Percentiles rank a stretch among this genome's conserved stretches.
Evolutionary conservation across 257 asterid genomes (phyloP).

Genomic region (Primulina huaijiensis): DNA sequence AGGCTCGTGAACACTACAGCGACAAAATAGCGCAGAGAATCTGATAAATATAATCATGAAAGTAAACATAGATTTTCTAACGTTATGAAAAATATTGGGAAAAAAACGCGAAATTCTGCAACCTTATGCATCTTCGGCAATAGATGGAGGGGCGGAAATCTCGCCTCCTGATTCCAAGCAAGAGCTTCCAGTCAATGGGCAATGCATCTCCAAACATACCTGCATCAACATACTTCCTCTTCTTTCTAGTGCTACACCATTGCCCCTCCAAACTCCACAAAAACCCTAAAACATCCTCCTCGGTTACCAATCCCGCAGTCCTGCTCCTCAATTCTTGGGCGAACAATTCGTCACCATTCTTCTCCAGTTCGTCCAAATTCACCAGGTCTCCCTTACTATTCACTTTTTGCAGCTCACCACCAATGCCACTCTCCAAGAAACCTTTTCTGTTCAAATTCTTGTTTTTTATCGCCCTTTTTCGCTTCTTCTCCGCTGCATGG

Average conservation of each 20-base stretch:
- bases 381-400: conserved; percentile 62
- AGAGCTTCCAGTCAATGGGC: conserved; percentile 83
- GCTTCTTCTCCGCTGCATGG: conserved; percentile 36
- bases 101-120: conserved; percentile 23
- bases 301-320: conserved; percentile 64
- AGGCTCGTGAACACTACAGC: neutral
- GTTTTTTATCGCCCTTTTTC: conserved; percentile 39
- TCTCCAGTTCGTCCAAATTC: conserved; percentile 54
- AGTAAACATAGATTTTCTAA: conserved; percentile 13
- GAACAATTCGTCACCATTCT: conserved; percentile 64
- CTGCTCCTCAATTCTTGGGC: conserved; percentile 58
- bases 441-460: conserved; percentile 29
- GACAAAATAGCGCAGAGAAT: neutral
- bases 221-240: conserved; percentile 87
- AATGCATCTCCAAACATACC: conserved; percentile 50
- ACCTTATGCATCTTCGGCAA: conserved; percentile 84
- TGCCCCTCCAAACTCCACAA: conserved; percentile 72
- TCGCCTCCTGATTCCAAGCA: conserved; percentile 80
- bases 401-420: conserved; percentile 44
- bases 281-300: conserved; percentile 58
- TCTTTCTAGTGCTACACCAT: conserved; percentile 94
- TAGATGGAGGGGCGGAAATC: conserved; percentile 60
- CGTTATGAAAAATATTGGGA: conserved; percentile 10
- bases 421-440: conserved; percentile 42
- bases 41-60: neutral